These are phyloP conservation scores for Prosopis cineraria DNA, from an alignment of 306 rosid species.

Conservation along the genomic window DNA sequence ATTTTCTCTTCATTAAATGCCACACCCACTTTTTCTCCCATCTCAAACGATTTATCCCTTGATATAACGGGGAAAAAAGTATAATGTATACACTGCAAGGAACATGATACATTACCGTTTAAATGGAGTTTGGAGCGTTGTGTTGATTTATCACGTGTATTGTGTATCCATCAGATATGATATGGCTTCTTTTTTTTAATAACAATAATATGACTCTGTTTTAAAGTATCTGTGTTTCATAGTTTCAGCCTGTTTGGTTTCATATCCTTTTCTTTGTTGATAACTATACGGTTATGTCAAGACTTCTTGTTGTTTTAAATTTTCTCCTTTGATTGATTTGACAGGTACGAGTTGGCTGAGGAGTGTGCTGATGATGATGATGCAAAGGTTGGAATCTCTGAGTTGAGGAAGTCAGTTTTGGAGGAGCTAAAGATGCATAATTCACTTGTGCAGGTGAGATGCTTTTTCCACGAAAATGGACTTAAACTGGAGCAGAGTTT, in stretches of 20 bases:
- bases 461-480: background rate
- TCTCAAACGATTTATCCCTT: background rate
- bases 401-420: slow-evolving; percentile 48
- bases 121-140: background rate
- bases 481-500: background rate
- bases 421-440: slow-evolving; percentile 67
- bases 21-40: no score
- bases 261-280: background rate
- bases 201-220: background rate
- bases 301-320: slow-evolving; percentile 15
- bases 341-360: slow-evolving; percentile 61
- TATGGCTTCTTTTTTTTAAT: no score
- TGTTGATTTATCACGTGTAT: background rate
- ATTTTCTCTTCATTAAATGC: no score
- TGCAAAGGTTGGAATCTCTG: slow-evolving; percentile 56
- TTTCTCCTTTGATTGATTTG: slow-evolving; percentile 35
- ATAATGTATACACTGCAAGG: background rate
- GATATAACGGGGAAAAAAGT: background rate
- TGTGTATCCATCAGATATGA: background rate
- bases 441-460: slow-evolving; percentile 57
- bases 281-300: background rate
- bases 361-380: slow-evolving; percentile 98
- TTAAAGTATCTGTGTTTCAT: background rate
- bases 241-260: background rate
- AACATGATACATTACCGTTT: background rate